Conservation (phyloP, 495 filamentous ascomycete genomes). For the Aspergillus wentii region DNA sequence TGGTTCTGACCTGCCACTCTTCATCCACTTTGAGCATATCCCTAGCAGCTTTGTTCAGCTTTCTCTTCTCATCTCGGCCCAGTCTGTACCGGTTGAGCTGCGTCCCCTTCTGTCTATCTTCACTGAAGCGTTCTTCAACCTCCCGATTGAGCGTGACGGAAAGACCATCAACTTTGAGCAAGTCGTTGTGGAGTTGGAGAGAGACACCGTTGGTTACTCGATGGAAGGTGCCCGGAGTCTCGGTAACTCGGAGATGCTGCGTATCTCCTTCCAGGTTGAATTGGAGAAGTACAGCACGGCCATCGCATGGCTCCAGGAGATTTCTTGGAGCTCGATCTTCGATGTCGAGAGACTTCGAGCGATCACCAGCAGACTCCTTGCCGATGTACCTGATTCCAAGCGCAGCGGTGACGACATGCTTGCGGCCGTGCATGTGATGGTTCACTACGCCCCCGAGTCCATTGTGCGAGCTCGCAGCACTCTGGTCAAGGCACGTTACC, state of each 20-base stretch:
- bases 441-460: slow-evolving; percentile 69
- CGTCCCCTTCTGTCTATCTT: slow-evolving; percentile 83
- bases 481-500: slow-evolving; percentile 81
- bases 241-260: slow-evolving; percentile 73
- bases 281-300: slow-evolving; percentile 78
- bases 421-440: slow-evolving; percentile 70
- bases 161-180: slow-evolving; percentile 81
- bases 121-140: slow-evolving; percentile 88
- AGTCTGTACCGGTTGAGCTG: slow-evolving; percentile 62
- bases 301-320: slow-evolving; percentile 79
- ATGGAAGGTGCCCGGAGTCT: slow-evolving; percentile 62
- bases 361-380: slow-evolving; percentile 79
- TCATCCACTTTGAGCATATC: slow-evolving; percentile 96
- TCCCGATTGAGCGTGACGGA: slow-evolving; percentile 75
- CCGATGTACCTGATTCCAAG: slow-evolving; percentile 91
- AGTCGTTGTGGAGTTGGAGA: slow-evolving; percentile 82
- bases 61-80: slow-evolving; percentile 70
- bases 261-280: slow-evolving; percentile 80
- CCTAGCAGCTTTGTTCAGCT: slow-evolving; percentile 85
- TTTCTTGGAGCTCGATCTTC: slow-evolving; percentile 84
- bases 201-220: slow-evolving; percentile 79
- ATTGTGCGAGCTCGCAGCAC: slow-evolving; percentile 72
- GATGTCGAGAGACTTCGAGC: slow-evolving; percentile 76
- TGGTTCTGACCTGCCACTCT: slow-evolving; percentile 61
- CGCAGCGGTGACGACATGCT: slow-evolving; percentile 70